phyloP scores from a whole-genome alignment of 805 yeast genomes.

The Schwanniomyces pseudopolymorphus region DNA sequence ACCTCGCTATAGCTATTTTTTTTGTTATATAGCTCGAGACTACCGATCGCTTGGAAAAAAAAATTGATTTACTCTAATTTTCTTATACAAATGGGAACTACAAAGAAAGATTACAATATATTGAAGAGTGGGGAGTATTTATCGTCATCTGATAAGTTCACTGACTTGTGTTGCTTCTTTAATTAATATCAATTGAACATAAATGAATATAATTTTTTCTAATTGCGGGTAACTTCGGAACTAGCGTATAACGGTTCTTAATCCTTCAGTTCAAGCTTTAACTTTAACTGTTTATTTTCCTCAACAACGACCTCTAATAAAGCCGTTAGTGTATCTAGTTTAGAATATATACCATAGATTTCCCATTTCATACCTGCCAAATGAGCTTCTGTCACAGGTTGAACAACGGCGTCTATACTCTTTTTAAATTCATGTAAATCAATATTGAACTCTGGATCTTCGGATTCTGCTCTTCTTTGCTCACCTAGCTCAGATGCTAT shows the following conservation, averaged over 20 bases:
- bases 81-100: background rate
- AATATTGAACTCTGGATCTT: slow-evolving; percentile 68
- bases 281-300: slow-evolving; percentile 30
- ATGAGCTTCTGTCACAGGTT: slow-evolving; percentile 59
- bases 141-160: background rate
- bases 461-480: slow-evolving; percentile 63
- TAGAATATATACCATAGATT: slow-evolving; percentile 51
- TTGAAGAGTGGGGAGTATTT: background rate
- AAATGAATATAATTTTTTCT: background rate
- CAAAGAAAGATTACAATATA: background rate
- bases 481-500: slow-evolving; percentile 36
- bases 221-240: background rate
- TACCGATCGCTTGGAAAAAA: background rate
- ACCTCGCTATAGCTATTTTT: background rate
- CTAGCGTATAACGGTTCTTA: background rate
- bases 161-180: background rate
- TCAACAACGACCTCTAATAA: slow-evolving; percentile 39
- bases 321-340: slow-evolving; percentile 46
- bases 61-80: background rate
- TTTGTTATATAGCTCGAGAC: background rate
- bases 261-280: background rate
- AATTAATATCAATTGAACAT: background rate
- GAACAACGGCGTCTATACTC: slow-evolving; percentile 50
- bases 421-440: slow-evolving; percentile 49
- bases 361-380: slow-evolving; percentile 64